Base-by-base conservation (phyloP, 371 early-diverging fungal species). In the Racocetra persica region DNA sequence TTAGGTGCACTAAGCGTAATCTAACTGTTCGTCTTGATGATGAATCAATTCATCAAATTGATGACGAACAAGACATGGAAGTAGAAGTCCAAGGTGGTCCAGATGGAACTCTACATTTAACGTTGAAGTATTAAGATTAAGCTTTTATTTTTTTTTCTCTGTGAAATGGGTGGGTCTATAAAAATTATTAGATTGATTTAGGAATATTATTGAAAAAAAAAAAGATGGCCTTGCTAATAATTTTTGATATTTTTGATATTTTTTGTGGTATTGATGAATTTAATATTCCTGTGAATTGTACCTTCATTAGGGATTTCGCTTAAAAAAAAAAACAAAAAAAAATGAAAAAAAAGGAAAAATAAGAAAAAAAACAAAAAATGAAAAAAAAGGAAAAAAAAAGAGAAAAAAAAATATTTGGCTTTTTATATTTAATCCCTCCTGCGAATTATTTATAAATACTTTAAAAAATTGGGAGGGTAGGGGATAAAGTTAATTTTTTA, bases 61-160 rank as follows among this genome's bases (percentile, higher is more conserved):
- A 82, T 3, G 91, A 91, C 63, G 89, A 89, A 76, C 84, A 87
- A 59, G 89, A 87, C 72, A 91, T 91, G 86, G 85, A 84, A 11
- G 84, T 90, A 55, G 88, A 88, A 16, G 87, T 82, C 71, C 83
- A 84, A 11, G 84, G 82, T n/a, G 83, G 84, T 55, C 82, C 82
- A 36, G 89, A 88, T 80, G 89, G 87, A 16, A 80, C 81, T 24
- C 79, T 86, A 41, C 86, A 86, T 41, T 79, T 90, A 26, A 82
- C 87, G 4, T 83, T 90, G 26, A 86, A 84, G 38, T 89, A 87
- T 74, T 88, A 78, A 86, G n/a, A 4, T 66, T 28, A 16, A 26
- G 24, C 24, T 24, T 62, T 24, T 8, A n/a, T n/a, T 62, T 26
- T 62, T 26, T 26, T 26, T 62, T 24, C 45, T 10, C 45, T 45